These are phyloP conservation scores for Fusarium sp. DNA, from an alignment of 2,329 filamentous ascomycete genomes.

Conservation along the genomic window DNA sequence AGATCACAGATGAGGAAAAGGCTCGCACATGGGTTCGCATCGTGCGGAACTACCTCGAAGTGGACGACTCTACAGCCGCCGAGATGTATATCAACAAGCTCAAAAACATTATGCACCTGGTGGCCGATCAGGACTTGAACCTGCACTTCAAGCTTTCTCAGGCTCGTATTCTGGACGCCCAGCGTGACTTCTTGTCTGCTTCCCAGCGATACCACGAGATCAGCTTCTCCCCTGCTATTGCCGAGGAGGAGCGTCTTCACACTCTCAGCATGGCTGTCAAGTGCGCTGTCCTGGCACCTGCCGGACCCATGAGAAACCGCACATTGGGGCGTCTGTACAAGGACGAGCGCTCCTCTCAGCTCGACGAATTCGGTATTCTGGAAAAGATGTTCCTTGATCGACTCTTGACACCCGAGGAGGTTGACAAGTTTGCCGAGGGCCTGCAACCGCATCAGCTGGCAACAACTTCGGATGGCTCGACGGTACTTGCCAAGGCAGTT, in stretches of 20 bases:
- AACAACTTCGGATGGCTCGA: slow-evolving; percentile 87
- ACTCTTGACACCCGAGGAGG: slow-evolving; percentile 81
- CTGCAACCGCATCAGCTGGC: slow-evolving; percentile 90
- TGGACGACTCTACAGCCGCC: slow-evolving; percentile 86
- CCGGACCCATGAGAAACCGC: slow-evolving; percentile 83
- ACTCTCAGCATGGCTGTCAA: slow-evolving; percentile 88
- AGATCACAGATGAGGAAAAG: slow-evolving; percentile 82
- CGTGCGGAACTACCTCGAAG: slow-evolving; percentile 91
- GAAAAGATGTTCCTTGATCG: slow-evolving; percentile 98
- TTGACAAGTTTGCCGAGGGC: slow-evolving; percentile 82
- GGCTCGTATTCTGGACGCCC: slow-evolving; percentile 90
- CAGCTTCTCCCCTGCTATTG: slow-evolving; percentile 78
- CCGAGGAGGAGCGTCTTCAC: slow-evolving; percentile 84
- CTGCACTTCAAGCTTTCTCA: slow-evolving; percentile 91
- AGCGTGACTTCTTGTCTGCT: slow-evolving; percentile 88
- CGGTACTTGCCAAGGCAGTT: slow-evolving; percentile 90
- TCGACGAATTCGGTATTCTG: slow-evolving; percentile 85
- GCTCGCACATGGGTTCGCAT: slow-evolving; percentile 92
- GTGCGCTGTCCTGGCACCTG: slow-evolving; percentile 91
- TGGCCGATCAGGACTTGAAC: slow-evolving; percentile 76
- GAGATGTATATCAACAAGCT: slow-evolving; percentile 92
- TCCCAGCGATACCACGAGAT: slow-evolving; percentile 89
- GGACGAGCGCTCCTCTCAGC: slow-evolving; percentile 80
- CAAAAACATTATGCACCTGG: slow-evolving; percentile 87
- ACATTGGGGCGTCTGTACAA: slow-evolving; percentile 88